Percentiles rank a stretch among this genome's conserved stretches.
phyloP scores from a whole-genome alignment of 805 yeast genomes.

The Ogataea minuta region DNA sequence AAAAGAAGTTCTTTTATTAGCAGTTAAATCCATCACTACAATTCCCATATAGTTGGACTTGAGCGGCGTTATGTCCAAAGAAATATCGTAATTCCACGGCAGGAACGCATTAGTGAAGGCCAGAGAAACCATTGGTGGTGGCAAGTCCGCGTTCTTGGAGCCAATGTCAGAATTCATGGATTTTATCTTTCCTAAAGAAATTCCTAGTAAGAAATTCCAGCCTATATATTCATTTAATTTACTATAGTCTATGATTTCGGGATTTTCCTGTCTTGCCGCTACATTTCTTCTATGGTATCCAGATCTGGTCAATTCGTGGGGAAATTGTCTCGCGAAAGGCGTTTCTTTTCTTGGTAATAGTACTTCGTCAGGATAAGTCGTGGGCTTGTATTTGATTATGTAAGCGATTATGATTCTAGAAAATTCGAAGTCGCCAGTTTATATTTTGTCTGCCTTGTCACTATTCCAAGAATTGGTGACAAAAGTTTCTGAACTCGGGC shows the following conservation, averaged over 20 bases:
- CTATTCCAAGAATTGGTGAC: slow-evolving; percentile 4
- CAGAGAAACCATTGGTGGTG: slow-evolving; percentile 23
- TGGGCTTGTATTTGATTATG: too few species aligned
- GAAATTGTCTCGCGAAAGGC: not conserved
- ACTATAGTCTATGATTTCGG: not conserved
- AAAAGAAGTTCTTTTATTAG: slow-evolving; percentile 24
- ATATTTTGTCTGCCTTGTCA: slow-evolving; percentile 4
- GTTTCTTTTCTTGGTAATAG: not conserved
- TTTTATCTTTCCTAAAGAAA: not conserved
- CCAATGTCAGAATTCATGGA: not conserved
- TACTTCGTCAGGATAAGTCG: too few species aligned
- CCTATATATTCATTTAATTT: not conserved
- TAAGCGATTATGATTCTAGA: too few species aligned
- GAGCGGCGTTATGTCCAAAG: slow-evolving; percentile 35
- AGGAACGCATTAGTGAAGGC: slow-evolving; percentile 35
- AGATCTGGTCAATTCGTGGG: slow-evolving; percentile 8
- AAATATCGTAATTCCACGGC: slow-evolving; percentile 40
- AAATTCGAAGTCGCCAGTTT: not conserved
- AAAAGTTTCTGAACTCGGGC: slow-evolving; percentile 4
- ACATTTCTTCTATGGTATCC: not conserved
- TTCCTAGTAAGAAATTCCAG: not conserved
- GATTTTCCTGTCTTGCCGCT: not conserved
- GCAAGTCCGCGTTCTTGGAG: slow-evolving; percentile 8
- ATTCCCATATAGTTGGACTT: slow-evolving; percentile 48
- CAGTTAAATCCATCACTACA: slow-evolving; percentile 33